phyloP scores from a whole-genome alignment of 139 green algal genomes.

The Chloropicon primus region DNA sequence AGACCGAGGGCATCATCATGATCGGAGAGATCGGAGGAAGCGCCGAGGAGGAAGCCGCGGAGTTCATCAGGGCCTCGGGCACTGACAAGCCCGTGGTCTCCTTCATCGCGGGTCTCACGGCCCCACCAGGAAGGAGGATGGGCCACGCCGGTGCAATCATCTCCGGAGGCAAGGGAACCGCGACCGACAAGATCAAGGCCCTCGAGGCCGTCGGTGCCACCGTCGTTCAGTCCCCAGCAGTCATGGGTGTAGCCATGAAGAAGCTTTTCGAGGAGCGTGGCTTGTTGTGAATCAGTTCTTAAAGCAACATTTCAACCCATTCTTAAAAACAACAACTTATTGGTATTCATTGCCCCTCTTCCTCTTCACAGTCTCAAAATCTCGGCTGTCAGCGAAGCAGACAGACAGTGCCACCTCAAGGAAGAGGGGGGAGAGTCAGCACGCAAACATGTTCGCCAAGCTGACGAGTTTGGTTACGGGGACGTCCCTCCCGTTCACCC shows the following conservation, averaged over 20 bases:
- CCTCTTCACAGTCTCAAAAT: no score
- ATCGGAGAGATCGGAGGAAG: conserved; percentile 98
- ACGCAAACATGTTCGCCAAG: background rate
- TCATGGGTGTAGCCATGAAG: conserved; percentile 78
- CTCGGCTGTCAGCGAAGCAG: background rate
- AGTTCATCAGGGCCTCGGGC: conserved; percentile 70
- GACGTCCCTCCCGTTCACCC: background rate
- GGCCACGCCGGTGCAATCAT: conserved; percentile 89
- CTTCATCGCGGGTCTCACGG: conserved; percentile 89
- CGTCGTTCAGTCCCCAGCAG: conserved; percentile 63
- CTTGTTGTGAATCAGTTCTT: conserved; percentile 29
- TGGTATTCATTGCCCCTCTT: no score
- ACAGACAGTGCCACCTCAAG: background rate
- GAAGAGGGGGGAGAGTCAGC: no score
- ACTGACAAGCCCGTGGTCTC: conserved; percentile 93
- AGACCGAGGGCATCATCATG: conserved; percentile 97
- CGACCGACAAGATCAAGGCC: conserved; percentile 88
- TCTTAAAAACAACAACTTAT: background rate
- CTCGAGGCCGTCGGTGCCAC: conserved; percentile 71
- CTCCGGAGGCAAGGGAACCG: conserved; percentile 84
- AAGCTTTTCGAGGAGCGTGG: conserved; percentile 60
- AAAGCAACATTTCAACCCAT: background rate
- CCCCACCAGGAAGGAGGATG: conserved; percentile 90
- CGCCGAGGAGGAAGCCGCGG: conserved; percentile 93
- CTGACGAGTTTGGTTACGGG: background rate